These are phyloP conservation scores for Elsinoe arachidis DNA, from an alignment of 2,329 filamentous ascomycete species.

Conservation along the genomic window DNA sequence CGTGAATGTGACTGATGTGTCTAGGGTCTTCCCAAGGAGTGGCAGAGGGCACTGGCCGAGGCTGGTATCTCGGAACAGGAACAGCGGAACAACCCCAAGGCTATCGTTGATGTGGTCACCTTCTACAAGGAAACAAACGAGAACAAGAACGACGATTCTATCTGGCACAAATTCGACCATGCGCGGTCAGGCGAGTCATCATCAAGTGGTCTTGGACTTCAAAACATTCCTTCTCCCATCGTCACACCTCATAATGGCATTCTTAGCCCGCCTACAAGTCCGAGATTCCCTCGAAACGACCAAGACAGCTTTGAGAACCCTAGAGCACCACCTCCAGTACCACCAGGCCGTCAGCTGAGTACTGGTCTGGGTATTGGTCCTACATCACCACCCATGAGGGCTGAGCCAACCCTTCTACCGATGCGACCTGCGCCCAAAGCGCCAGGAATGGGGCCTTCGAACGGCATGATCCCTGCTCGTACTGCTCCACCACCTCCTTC, in stretches of 20 bases:
- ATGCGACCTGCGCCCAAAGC: constrained; percentile 79
- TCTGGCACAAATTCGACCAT: constrained; percentile 94
- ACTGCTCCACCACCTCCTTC: constrained; percentile 23
- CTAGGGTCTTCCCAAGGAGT: constrained; percentile 91
- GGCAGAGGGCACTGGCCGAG: constrained; percentile 91
- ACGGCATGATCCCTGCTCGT: constrained; percentile 41
- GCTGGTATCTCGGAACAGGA: constrained; percentile 95
- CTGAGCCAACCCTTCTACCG: constrained; percentile 52
- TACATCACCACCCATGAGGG: constrained; percentile 29
- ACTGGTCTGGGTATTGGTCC: constrained; percentile 30
- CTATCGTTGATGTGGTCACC: constrained; percentile 87
- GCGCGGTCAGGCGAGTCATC: constrained; percentile 52
- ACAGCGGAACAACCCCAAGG: constrained; percentile 89
- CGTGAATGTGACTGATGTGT: constrained; percentile 19
- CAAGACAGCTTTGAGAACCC: constrained; percentile 97
- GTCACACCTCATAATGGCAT: constrained; percentile 19
- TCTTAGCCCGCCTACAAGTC: constrained; percentile 67
- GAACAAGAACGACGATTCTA: constrained; percentile 69
- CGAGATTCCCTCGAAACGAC: constrained; percentile 79
- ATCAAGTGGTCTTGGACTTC: constrained; percentile 16
- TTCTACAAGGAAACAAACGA: constrained; percentile 96
- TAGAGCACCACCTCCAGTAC: constrained; percentile 82
- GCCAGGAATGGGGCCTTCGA: constrained; percentile 44
- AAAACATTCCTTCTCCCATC: constrained; percentile 21
- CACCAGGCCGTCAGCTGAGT: constrained; percentile 35